Base-by-base conservation (phyloP, 257 asterid species). In the Solanum paucissectum region DNA sequence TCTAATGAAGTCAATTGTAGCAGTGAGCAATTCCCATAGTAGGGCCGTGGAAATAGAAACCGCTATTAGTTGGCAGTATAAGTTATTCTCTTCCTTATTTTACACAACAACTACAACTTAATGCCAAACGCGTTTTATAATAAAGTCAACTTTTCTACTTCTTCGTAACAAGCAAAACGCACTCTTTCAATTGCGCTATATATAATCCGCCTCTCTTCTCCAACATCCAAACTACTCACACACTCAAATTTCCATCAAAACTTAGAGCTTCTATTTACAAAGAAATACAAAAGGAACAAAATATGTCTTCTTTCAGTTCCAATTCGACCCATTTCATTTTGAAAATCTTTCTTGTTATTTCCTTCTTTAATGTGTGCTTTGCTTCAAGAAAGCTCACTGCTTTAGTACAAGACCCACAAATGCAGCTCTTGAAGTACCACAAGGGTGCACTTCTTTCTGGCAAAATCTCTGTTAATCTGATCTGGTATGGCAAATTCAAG, bases 401-500 rank as follows among this genome's bases (percentile, higher is more conserved):
- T 6, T 87, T 87, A 49, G 83, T 60, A 32, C 90, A 88, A 87
- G 88, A 92, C 10, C 89, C 71, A n/a, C 92, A 87, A 86, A 88
- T 27, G 77, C 92, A 92, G 84, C 83, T 93, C 0, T 88, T 95
- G 20, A 87, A 88, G 0, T 95, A 93, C 83, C 98, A 95, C 95
- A 92, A 91, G 9, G 98, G 98, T 36, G 32, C 93, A n/a, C 98
- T 95, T n/a, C 95, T 95, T 23, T 83, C 68, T 9, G 98, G 98
- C 58, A 93, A 72, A 77, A 93, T 95, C 86, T 88, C 96, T 36
- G 88, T 95, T 0, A 94, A 94, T 46, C 88, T 94, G 12, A 93
- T 95, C 0, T 95, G 95, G 96, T 95, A 95, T 87, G 98, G 98
- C 10, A 91, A 93, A 10, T 94, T 94, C 93, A 92, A 90, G 66